Conservation (phyloP, 2,329 filamentous ascomycete genomes). For the Fusarium coicis region DNA sequence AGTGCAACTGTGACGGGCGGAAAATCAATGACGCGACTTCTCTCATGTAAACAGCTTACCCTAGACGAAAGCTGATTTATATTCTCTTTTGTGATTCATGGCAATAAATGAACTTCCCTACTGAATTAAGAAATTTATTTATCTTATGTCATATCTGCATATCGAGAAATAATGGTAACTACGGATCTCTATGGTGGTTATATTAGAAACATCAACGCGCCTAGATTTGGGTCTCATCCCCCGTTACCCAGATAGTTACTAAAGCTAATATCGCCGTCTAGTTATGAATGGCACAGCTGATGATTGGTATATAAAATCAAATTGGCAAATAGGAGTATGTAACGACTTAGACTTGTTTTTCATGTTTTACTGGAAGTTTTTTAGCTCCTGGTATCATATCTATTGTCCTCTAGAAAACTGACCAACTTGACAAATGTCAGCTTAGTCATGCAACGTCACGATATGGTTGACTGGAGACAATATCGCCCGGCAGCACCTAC, state of each 20-base stretch:
- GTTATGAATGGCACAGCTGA: background rate
- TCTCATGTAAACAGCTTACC: background rate
- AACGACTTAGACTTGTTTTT: background rate
- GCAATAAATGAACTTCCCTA: background rate
- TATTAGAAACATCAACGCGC: background rate
- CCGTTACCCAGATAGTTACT: no score
- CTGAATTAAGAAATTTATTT: accelerated
- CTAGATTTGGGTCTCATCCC: no score
- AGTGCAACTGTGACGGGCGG: slow-evolving; percentile 12
- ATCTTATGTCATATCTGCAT: background rate
- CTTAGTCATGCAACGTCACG: slow-evolving; percentile 44
- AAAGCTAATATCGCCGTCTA: no score
- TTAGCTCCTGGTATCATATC: background rate
- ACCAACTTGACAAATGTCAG: background rate
- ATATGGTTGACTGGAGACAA: slow-evolving; percentile 34
- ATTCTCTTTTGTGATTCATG: background rate
- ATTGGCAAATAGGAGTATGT: accelerated
- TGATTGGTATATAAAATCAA: no score
- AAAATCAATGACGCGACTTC: slow-evolving; percentile 40
- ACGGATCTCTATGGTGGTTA: no score
- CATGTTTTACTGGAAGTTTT: background rate
- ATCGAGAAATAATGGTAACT: background rate
- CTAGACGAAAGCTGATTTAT: background rate
- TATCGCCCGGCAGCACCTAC: slow-evolving; percentile 14
- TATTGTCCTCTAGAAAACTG: background rate